These are phyloP conservation scores for Apiospora kogelbergensis DNA, from an alignment of 2,329 filamentous ascomycete genomes.

Conservation along the genomic window DNA sequence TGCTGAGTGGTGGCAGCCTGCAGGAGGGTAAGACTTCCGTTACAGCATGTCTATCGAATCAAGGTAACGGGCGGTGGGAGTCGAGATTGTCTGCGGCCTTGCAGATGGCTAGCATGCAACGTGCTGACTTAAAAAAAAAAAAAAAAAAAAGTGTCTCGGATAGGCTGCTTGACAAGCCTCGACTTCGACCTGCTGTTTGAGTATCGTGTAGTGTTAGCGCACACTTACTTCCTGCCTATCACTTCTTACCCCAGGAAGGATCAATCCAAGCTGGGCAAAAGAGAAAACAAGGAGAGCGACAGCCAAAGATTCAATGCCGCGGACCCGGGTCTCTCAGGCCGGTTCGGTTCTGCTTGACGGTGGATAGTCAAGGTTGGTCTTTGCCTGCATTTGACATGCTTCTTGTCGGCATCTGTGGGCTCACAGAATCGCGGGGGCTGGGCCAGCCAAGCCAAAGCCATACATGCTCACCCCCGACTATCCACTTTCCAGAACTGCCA, in stretches of 20 bases:
- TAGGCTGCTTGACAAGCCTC: background rate
- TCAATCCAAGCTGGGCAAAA: background rate
- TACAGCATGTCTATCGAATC: background rate
- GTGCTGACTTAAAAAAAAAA: background rate
- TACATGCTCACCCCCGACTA: background rate
- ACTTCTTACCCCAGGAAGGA: too few species aligned
- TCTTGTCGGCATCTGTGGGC: too few species aligned
- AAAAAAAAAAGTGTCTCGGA: background rate
- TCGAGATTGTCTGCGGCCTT: background rate
- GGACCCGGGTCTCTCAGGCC: background rate
- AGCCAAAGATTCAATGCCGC: background rate
- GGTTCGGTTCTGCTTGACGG: background rate
- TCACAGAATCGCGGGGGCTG: background rate
- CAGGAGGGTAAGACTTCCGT: background rate
- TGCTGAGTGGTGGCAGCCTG: background rate
- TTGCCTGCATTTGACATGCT: background rate
- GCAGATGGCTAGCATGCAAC: background rate
- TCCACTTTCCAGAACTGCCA: background rate
- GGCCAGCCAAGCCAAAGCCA: background rate
- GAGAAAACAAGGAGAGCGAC: too few species aligned
- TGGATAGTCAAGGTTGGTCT: background rate
- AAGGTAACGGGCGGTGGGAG: background rate
- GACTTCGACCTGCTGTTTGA: background rate
- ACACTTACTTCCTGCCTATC: background rate
- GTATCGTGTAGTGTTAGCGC: background rate